Conservation (phyloP, 2,329 filamentous ascomycete species). For the Alternaria gaisen region DNA sequence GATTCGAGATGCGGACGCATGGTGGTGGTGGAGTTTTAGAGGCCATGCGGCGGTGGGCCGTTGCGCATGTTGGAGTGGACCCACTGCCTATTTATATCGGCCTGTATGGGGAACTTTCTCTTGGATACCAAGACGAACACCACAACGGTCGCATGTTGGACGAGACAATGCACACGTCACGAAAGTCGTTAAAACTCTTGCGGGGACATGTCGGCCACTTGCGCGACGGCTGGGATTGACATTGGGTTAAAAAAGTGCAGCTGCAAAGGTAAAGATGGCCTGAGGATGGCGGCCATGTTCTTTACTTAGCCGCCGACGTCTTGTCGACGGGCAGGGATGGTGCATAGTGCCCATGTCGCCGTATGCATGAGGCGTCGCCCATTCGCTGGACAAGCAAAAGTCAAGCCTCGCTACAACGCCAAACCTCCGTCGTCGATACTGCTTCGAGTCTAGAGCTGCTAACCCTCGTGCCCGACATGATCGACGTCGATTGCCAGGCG, state of each 20-base stretch:
- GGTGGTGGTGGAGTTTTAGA: not conserved
- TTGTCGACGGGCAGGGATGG: slow-evolving; percentile 17
- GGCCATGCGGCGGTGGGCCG: slow-evolving; percentile 6
- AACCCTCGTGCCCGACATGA: slow-evolving; percentile 22
- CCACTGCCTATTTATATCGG: slow-evolving; percentile 18
- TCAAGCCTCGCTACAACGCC: slow-evolving; percentile 31
- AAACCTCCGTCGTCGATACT: slow-evolving; percentile 20
- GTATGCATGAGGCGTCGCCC: slow-evolving; percentile 18
- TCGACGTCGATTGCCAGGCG: slow-evolving; percentile 27
- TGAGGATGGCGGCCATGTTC: slow-evolving; percentile 10
- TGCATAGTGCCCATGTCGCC: slow-evolving; percentile 19
- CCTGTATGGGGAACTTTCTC: slow-evolving; percentile 3
- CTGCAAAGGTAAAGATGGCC: not conserved
- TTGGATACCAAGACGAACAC: not conserved
- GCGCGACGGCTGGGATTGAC: slow-evolving; percentile 16
- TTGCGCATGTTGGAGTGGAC: slow-evolving; percentile 5
- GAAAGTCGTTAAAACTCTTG: not conserved
- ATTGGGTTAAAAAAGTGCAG: not conserved
- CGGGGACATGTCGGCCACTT: not conserved
- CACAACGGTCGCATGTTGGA: not conserved
- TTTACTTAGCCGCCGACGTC: slow-evolving; percentile 26
- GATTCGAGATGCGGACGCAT: not conserved
- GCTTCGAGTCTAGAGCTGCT: slow-evolving; percentile 10
- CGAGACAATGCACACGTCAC: not conserved
- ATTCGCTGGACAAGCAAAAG: slow-evolving; percentile 27